Percentiles rank a stretch among this genome's conserved stretches.
phyloP scores from a whole-genome alignment of 2,329 filamentous ascomycete genomes.

The Phaeophleospora eucalypticola region DNA sequence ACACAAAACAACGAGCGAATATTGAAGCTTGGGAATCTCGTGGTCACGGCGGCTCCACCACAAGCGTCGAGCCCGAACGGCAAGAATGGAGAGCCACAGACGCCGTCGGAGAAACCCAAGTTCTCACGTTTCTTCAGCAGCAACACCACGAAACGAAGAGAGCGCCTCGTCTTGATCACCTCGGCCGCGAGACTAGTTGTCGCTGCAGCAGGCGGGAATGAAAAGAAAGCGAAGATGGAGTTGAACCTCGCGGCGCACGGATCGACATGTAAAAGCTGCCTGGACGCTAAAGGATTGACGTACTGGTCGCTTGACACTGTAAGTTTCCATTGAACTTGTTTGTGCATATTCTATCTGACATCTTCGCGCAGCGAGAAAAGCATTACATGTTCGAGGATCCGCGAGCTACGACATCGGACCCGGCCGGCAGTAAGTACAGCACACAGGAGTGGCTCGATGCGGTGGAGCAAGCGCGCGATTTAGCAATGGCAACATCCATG shows the following conservation, averaged over 20 bases:
- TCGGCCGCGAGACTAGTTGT: slow-evolving; percentile 85
- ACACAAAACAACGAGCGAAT: slow-evolving; percentile 90
- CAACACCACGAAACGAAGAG: slow-evolving; percentile 84
- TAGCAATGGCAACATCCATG: slow-evolving; percentile 65
- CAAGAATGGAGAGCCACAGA: slow-evolving; percentile 64
- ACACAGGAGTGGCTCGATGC: slow-evolving; percentile 91
- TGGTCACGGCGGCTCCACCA: slow-evolving; percentile 70
- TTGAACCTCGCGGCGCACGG: slow-evolving; percentile 75
- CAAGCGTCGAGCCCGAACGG: slow-evolving; percentile 69
- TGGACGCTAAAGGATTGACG: slow-evolving; percentile 80
- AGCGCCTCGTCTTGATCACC: slow-evolving; percentile 90
- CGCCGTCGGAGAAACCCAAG: slow-evolving; percentile 60
- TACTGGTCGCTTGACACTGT: slow-evolving; percentile 93
- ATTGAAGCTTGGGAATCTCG: slow-evolving; percentile 84
- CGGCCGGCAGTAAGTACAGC: slow-evolving; percentile 61
- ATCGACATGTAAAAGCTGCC: slow-evolving; percentile 72
- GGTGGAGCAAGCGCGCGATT: slow-evolving; percentile 78
- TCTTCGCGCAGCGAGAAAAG: slow-evolving; percentile 65
- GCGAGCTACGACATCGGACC: slow-evolving; percentile 65
- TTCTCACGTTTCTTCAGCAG: slow-evolving; percentile 91
- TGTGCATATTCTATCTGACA: slow-evolving; percentile 13
- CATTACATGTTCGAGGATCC: slow-evolving; percentile 91
- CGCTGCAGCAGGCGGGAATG: slow-evolving; percentile 85
- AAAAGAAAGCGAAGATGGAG: slow-evolving; percentile 92
- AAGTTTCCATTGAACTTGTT: slow-evolving; percentile 42